Evolutionary conservation across 495 filamentous ascomycete species (phyloP).

Genomic region (Penicillium macrosclerotiorum): DNA sequence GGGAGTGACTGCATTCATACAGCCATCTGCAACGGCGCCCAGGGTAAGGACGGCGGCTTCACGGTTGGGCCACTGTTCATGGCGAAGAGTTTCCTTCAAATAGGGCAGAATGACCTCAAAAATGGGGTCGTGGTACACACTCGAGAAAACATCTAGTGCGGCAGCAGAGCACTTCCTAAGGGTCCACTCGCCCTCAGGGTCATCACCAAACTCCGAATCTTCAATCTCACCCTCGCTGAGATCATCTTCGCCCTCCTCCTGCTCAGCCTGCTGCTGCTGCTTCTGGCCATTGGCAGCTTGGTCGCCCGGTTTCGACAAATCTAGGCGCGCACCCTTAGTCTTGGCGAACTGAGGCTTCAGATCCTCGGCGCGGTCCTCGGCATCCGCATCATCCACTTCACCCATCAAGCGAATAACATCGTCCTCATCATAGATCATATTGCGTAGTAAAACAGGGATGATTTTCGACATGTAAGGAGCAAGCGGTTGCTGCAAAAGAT

Average conservation of each 20-base stretch:
- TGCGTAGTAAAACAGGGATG: slow-evolving; percentile 84
- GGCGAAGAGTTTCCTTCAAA: slow-evolving; percentile 82
- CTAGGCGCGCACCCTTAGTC: slow-evolving; percentile 53
- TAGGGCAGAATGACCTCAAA: slow-evolving; percentile 92
- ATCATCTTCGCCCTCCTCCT: slow-evolving; percentile 61
- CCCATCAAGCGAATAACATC: slow-evolving; percentile 82
- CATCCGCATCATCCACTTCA: slow-evolving; percentile 84
- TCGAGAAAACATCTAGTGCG: slow-evolving; percentile 89
- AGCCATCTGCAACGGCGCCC: slow-evolving; percentile 93
- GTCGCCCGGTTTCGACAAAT: slow-evolving; percentile 46
- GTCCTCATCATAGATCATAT: slow-evolving; percentile 95
- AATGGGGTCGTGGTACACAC: slow-evolving; percentile 81
- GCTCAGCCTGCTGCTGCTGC: slow-evolving; percentile 26
- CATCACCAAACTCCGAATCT: slow-evolving; percentile 67
- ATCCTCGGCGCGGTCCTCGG: slow-evolving; percentile 86
- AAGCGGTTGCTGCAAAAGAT: slow-evolving; percentile 67
- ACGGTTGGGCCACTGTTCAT: slow-evolving; percentile 85
- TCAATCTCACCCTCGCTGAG: slow-evolving; percentile 89
- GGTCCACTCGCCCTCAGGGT: slow-evolving; percentile 93
- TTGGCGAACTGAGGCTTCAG: slow-evolving; percentile 93
- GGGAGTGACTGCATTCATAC: slow-evolving; percentile 83
- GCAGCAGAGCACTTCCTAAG: slow-evolving; percentile 96
- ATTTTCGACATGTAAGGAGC: slow-evolving; percentile 79
- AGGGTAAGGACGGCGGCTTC: slow-evolving; percentile 95
- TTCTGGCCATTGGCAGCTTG: slow-evolving; percentile 51